Evolutionary conservation across 805 yeast species (phyloP).

Genomic region (Saccharomycopsis capsularis): DNA sequence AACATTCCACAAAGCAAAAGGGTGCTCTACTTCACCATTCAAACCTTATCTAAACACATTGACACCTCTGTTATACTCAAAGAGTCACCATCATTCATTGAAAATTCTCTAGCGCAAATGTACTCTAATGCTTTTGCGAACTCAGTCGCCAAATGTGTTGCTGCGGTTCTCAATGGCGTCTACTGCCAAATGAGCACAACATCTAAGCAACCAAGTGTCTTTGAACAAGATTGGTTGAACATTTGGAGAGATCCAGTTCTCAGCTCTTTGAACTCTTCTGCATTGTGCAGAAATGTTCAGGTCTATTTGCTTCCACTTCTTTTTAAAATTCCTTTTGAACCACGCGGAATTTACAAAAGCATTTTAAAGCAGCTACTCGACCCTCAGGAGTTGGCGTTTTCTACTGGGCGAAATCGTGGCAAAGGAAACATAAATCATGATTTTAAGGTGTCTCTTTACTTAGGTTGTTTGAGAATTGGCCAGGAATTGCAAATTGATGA

Average conservation of each 20-base stretch:
- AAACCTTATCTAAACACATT: slow-evolving; percentile 44
- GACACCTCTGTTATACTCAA: slow-evolving; percentile 37
- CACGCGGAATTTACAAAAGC: slow-evolving; percentile 35
- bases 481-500: slow-evolving; percentile 49
- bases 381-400: background rate
- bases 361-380: slow-evolving; percentile 30
- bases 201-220: slow-evolving; percentile 21
- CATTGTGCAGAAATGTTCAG: slow-evolving; percentile 42
- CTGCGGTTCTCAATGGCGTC: slow-evolving; percentile 33
- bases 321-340: slow-evolving; percentile 37
- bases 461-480: slow-evolving; percentile 57
- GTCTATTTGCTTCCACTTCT: slow-evolving; percentile 57
- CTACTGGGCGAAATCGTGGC: too few relatives aligned
- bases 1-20: slow-evolving; percentile 44
- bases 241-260: slow-evolving; percentile 43
- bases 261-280: slow-evolving; percentile 29
- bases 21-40: slow-evolving; percentile 55
- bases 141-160: slow-evolving; percentile 53
- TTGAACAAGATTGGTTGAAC: slow-evolving; percentile 37
- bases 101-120: slow-evolving; percentile 43
- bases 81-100: slow-evolving; percentile 40
- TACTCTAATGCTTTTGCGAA: slow-evolving; percentile 57
- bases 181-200: slow-evolving; percentile 23
- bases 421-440: slow-evolving; percentile 5
- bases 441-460: slow-evolving; percentile 33